phyloP scores from a whole-genome alignment of 176 grass and related monocot genomes.

The Bolboschoenus planiculmis region DNA sequence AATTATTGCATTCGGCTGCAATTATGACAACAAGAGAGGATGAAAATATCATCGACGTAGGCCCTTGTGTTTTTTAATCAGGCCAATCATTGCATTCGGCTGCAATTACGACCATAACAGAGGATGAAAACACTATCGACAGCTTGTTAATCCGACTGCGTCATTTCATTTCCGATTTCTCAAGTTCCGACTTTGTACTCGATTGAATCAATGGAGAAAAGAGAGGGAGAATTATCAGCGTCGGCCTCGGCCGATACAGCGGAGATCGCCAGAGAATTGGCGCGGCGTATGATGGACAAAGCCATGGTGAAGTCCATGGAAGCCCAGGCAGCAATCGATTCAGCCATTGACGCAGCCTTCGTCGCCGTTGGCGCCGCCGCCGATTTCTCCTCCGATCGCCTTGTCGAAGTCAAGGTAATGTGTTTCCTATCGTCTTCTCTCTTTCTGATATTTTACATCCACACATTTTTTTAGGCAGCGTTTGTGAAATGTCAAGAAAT shows the following conservation, averaged over 20 bases:
- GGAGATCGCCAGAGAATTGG: constrained; percentile 14
- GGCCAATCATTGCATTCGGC: neutral
- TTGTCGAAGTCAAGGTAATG: constrained; percentile 24
- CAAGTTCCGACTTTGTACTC: neutral
- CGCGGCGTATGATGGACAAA: neutral
- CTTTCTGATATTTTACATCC: neutral
- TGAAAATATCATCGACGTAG: too few species aligned
- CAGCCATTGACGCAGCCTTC: constrained; percentile 16
- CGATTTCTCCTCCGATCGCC: constrained; percentile 13
- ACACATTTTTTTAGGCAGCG: neutral
- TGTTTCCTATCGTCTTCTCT: neutral
- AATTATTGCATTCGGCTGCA: too few species aligned
- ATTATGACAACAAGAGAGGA: too few species aligned
- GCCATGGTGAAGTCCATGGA: neutral
- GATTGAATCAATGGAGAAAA: constrained; percentile 7
- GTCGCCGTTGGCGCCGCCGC: neutral
- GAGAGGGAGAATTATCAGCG: constrained; percentile 19
- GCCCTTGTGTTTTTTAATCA: neutral
- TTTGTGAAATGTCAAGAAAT: neutral
- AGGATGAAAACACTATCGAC: neutral
- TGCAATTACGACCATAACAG: neutral
- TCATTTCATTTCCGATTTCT: neutral
- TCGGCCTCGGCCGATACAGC: constrained; percentile 8
- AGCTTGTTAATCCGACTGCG: neutral
- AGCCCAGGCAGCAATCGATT: constrained; percentile 21